Evolutionary conservation across 73 alveolate genomes (phyloP).

Genomic region (Breviolum minutum): DNA sequence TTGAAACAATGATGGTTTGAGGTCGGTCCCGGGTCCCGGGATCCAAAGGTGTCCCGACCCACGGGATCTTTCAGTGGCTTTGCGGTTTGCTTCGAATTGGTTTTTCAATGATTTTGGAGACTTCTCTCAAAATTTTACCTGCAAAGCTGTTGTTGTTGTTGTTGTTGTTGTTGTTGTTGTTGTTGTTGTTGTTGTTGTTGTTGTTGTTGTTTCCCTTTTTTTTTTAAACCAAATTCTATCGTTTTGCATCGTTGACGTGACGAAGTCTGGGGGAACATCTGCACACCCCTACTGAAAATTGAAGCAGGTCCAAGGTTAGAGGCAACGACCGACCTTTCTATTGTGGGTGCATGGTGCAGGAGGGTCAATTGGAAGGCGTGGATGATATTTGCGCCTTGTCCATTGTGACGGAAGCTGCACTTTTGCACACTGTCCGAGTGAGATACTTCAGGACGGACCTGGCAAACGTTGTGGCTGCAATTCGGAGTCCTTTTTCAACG

Average conservation of each 20-base stretch:
- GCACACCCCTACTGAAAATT: background rate
- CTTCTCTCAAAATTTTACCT: too few species aligned
- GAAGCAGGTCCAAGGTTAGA: background rate
- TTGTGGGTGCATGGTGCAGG: background rate
- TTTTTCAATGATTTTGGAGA: background rate
- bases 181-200: too few species aligned
- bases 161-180: too few species aligned
- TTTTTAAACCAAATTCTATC: background rate
- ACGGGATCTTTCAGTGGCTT: too few species aligned
- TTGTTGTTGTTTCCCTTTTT: too few species aligned
- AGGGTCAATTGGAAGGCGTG: conserved; percentile 40
- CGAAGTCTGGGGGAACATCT: background rate
- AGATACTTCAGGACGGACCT: conserved; percentile 71
- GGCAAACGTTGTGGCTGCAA: background rate
- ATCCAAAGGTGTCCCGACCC: too few species aligned
- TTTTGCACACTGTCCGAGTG: conserved; percentile 96
- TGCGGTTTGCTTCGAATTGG: background rate
- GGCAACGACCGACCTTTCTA: background rate
- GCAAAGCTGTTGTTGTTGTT: too few species aligned
- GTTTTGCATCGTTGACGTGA: background rate
- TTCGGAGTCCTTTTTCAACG: background rate
- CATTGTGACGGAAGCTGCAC: conserved; percentile 96
- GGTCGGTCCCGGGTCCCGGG: too few species aligned
- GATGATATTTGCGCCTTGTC: conserved; percentile 38
- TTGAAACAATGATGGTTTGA: too few species aligned